Evolutionary conservation across 225 moss, liverwort and hornwort genomes (phyloP), one percentile per base, ranked within the genome.

Genomic region (Pleurozium schreberi): DNA sequence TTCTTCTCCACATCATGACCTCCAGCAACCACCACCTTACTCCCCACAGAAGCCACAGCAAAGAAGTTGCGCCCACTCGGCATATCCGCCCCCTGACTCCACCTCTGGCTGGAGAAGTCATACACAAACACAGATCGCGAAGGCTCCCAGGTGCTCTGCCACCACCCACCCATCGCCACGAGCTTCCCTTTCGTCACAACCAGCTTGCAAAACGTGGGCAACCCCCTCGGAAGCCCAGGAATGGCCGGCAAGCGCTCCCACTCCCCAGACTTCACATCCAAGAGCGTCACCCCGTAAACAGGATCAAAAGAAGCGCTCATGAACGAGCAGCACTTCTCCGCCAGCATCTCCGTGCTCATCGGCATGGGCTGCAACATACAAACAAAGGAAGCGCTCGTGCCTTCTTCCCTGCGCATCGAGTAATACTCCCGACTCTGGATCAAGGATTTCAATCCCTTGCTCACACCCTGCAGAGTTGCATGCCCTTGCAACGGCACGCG

Each of bases 1-100:
- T 97, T 96, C 88, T 98, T 98, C 93, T 93, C 96, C 26, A 84
- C 89, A 45, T 98, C 97, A 82, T 98, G 98, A 4, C 98, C 98
- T 3, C 98, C 98, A 6, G 97, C 97, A 11, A 98, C 94, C 26
- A 89, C 85, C 8, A 98, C 87, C 52, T 87, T 90, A 2, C 86
- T 88, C 17, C 91, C 95, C 21, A 93, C 52, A 6, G 89, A 93
- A 6, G 93, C 97, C 62, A 96, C 95, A 7, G 97, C 98, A 11
- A 96, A 96, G 89, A 97, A 97, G 14, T 96, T 97, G 11, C 98
- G 88, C 14, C 86, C 88, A 45, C 89, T 68, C 3, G 92, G 90
- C 97, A 98, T 98, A 19, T 97, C 96, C 5, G 93, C 94, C 11
- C 96, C 95, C 40, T 87, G 88, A 18, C 87, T 87, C 98, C 98